Percentiles rank a stretch among this genome's conserved stretches.
phyloP scores from a whole-genome alignment of 129 eudicot species.

The Chrysanthemum makinoi region DNA sequence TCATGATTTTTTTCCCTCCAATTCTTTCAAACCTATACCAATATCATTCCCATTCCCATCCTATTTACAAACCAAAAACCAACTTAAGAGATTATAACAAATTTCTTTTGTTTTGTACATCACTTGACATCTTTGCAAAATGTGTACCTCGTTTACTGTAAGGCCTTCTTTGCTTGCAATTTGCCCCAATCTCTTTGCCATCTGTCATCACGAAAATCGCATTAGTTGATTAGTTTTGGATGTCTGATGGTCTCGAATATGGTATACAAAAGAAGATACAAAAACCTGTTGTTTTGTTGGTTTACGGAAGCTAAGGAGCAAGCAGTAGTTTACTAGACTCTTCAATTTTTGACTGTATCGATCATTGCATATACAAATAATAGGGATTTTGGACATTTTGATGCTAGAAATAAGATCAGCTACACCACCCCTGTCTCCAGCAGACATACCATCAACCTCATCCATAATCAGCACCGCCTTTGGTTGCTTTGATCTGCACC shows the following conservation, averaged over 20 bases:
- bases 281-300: constrained; percentile 98
- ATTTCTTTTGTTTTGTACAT: constrained; percentile 7
- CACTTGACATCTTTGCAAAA: constrained; percentile 16
- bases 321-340: constrained; percentile 83
- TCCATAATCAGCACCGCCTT: constrained; percentile 88
- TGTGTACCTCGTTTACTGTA: constrained; percentile 78
- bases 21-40: too few species aligned
- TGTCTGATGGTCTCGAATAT: constrained; percentile 3
- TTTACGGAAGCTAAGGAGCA: constrained; percentile 70
- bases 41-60: too few species aligned
- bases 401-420: constrained; percentile 91
- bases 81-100: constrained; percentile 13
- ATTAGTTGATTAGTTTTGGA: not conserved
- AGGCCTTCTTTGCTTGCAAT: constrained; percentile 76
- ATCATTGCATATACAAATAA: constrained; percentile 93
- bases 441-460: constrained; percentile 97
- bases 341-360: constrained; percentile 93
- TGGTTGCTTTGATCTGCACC: constrained; percentile 60
- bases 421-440: constrained; percentile 96
- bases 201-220: constrained; percentile 41
- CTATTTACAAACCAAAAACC: too few species aligned
- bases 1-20: too few species aligned
- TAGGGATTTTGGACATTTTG: constrained; percentile 84
- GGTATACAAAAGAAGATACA: not conserved
- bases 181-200: constrained; percentile 77